A percentile compares a stretch with the other conserved stretches of the same genome.
Conservation (phyloP, 345 rosid genomes). For the Lumnitzera littorea region DNA sequence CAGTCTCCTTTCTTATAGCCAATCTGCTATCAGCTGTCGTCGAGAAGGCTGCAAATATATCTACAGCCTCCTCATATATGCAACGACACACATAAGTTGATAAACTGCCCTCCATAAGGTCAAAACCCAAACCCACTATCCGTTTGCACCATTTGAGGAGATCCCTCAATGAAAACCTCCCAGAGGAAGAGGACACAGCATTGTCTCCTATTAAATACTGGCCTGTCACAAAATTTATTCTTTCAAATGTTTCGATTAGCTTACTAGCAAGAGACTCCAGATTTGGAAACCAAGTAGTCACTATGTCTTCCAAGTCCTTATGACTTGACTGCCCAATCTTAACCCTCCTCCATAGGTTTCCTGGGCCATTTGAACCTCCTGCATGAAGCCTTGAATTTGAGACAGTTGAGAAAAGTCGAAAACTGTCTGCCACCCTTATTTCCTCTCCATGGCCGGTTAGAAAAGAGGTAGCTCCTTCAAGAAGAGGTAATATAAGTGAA, state of each 20-base stretch:
- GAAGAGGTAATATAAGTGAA: slow-evolving; percentile 67
- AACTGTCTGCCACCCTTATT: slow-evolving; percentile 73
- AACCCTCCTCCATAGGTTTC: slow-evolving; percentile 79
- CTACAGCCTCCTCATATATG: slow-evolving; percentile 80
- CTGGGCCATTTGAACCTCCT: slow-evolving; percentile 57
- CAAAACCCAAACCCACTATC: slow-evolving; percentile 34
- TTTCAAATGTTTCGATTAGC: slow-evolving; percentile 65
- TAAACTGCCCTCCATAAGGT: slow-evolving; percentile 18
- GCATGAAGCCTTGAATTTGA: slow-evolving; percentile 50
- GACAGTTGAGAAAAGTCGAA: slow-evolving; percentile 77
- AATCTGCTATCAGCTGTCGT: slow-evolving; percentile 44
- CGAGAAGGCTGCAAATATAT: slow-evolving; percentile 63
- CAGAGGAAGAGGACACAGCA: slow-evolving; percentile 24
- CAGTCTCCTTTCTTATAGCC: slow-evolving; percentile 44
- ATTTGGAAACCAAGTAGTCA: slow-evolving; percentile 58
- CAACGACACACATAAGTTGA: slow-evolving; percentile 38
- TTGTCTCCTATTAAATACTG: slow-evolving; percentile 27
- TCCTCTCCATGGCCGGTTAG: slow-evolving; percentile 77
- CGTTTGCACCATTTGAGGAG: slow-evolving; percentile 94
- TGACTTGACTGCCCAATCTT: slow-evolving; percentile 58
- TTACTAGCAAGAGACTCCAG: slow-evolving; percentile 51
- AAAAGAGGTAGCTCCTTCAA: slow-evolving; percentile 71
- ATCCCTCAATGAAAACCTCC: slow-evolving; percentile 81
- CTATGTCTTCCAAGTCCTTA: slow-evolving; percentile 53
- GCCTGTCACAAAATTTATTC: slow-evolving; percentile 29